phyloP scores from a whole-genome alignment of 2,329 filamentous ascomycete genomes.

The Neofusicoccum laricinum region DNA sequence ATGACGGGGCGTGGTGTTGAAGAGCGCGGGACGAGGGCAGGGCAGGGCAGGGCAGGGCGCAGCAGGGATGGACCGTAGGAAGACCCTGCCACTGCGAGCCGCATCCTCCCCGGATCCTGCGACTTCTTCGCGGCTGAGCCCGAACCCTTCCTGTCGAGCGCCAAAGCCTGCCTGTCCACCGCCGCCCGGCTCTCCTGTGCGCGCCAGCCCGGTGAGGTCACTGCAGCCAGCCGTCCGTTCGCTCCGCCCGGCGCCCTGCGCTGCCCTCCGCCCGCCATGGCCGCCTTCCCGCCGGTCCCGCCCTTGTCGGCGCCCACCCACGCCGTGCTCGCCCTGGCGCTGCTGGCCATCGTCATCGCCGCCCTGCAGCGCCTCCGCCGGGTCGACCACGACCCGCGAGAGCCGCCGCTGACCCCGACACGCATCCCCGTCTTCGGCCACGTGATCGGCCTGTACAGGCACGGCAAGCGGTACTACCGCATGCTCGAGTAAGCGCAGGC shows the following conservation, averaged over 20 bases:
- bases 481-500: conserved; percentile 36
- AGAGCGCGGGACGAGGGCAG: no score
- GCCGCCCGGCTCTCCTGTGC: not conserved
- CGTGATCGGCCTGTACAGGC: conserved; percentile 41
- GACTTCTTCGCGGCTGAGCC: no score
- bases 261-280: not conserved
- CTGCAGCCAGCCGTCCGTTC: not conserved
- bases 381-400: conserved; percentile 27
- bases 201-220: not conserved
- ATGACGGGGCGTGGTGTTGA: not conserved
- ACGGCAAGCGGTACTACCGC: conserved; percentile 34
- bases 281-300: no score
- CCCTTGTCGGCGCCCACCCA: not conserved
- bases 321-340: not conserved
- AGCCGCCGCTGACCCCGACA: conserved; percentile 44
- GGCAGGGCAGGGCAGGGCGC: no score
- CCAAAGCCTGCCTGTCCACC: not conserved
- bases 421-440: conserved; percentile 48
- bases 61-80: no score
- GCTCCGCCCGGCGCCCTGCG: no score
- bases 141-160: no score
- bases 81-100: no score
- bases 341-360: not conserved
- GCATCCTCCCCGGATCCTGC: no score
- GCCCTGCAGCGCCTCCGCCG: not conserved